Evolutionary conservation across 176 grass and related monocot genomes (phyloP), one percentile per base, ranked within the genome.

Genomic region (Carex myosuroides): DNA sequence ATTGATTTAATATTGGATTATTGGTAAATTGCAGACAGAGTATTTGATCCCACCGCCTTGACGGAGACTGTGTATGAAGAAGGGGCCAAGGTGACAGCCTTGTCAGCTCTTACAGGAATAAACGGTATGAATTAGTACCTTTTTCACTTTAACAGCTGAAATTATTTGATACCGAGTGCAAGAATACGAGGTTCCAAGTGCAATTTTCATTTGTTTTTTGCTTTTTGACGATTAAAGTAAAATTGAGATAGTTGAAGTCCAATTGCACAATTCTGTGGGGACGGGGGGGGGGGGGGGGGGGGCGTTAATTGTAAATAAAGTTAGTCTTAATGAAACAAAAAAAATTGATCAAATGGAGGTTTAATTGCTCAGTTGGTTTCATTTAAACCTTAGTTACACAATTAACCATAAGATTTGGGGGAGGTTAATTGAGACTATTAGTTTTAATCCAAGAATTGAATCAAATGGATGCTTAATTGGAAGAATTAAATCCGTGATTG

Each of bases 11-110:
- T 71, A 2, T 29, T 29, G 80, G 5, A 53, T 66, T 74, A 50
- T 81, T 50, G n/a, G 7, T 75, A 30, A 81, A 50, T 70, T 32
- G 18, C 77, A 91, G 89, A 91, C 44, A 91, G 67, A 77, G 83
- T 91, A 41, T 91, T 91, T 88, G 86, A 79, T 53, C 79, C 89
- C 18, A 69, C 67, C 37, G 20, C 73, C 60, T 66, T 82, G 26
- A 91, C 89, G 42, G 89, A 92, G 29, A 84, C 84, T 9, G 96
- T 99, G 35, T 99, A 99, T 71, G 88, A 92, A 89, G 89, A 90
- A 70, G 96, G 96, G 85, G 96, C 96, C 2, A 95, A 94, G 50
- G 70, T 84, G 84, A 85, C 87, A 13, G 86, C 83, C 59, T 79
- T 91, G 68, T 91, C 89, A 69, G 86, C 89, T 68, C 64, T 91